Percentiles rank a stretch among this genome's conserved stretches.
phyloP scores from a whole-genome alignment of 306 rosid species.

The Senna tora region DNA sequence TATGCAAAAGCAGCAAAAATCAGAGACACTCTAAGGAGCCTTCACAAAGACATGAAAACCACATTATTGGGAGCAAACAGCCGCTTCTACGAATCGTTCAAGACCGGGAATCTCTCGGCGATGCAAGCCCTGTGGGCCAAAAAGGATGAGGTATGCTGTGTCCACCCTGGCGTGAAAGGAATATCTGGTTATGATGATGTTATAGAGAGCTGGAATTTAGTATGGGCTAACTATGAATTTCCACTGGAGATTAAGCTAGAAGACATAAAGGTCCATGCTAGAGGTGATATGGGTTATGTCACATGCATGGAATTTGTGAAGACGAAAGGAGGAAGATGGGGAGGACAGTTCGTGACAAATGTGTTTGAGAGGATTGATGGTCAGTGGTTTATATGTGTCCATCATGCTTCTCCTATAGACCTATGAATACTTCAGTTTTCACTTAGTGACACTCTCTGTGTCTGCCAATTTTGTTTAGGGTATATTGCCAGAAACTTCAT shows the following conservation, averaged over 20 bases:
- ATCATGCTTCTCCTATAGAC: slow-evolving; percentile 91
- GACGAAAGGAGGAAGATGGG: slow-evolving; percentile 91
- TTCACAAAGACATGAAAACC: slow-evolving; percentile 62
- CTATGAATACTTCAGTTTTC: slow-evolving; percentile 44
- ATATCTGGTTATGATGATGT: slow-evolving; percentile 84
- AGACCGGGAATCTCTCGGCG: slow-evolving; percentile 74
- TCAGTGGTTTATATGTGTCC: slow-evolving; percentile 76
- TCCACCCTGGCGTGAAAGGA: slow-evolving; percentile 83
- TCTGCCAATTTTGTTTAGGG: slow-evolving; percentile 23
- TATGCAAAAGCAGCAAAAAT: slow-evolving; percentile 82
- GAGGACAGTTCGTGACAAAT: slow-evolving; percentile 88
- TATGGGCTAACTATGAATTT: slow-evolving; percentile 96
- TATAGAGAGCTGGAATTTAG: slow-evolving; percentile 86
- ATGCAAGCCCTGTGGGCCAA: slow-evolving; percentile 90
- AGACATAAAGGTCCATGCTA: slow-evolving; percentile 71
- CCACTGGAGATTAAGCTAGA: slow-evolving; percentile 80
- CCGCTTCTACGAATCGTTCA: slow-evolving; percentile 72
- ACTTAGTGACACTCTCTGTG: not conserved
- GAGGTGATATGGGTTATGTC: slow-evolving; percentile 80
- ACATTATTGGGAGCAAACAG: slow-evolving; percentile 62
- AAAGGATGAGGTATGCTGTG: slow-evolving; percentile 72
- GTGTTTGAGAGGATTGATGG: slow-evolving; percentile 78
- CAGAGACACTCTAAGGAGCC: slow-evolving; percentile 70
- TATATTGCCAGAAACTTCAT: not conserved
- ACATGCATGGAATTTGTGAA: slow-evolving; percentile 89